Conservation (phyloP, 495 filamentous ascomycete species). For the Immersiella caudata region DNA sequence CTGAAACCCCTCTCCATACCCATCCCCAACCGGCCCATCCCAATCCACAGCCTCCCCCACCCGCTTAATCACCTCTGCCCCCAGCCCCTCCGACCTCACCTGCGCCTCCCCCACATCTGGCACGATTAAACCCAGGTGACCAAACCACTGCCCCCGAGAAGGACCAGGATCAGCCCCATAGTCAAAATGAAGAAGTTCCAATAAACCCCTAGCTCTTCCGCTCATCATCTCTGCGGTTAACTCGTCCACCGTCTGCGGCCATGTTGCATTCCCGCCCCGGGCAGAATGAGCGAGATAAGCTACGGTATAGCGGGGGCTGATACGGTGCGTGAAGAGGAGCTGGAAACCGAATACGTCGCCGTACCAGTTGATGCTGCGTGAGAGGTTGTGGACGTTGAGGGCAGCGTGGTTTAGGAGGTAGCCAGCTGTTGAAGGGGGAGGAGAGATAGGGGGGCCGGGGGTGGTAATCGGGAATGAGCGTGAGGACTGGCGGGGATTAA, state of each 20-base stretch:
- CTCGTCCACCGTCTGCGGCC: not conserved
- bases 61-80: not conserved
- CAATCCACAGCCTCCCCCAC: not conserved
- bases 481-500: not conserved
- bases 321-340: conserved; percentile 7
- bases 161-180: too few relatives aligned
- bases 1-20: not conserved
- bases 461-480: conserved; percentile 3
- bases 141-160: not conserved
- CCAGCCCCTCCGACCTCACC: not conserved
- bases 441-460: not conserved
- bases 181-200: not conserved
- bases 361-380: conserved; percentile 1
- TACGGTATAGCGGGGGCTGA: conserved; percentile 2
- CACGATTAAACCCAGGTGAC: conserved; percentile 1
- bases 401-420: conserved; percentile 8
- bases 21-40: not conserved
- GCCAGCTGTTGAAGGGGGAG: conserved; percentile 1
- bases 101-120: not conserved
- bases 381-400: conserved; percentile 12
- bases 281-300: conserved; percentile 1
- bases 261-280: not conserved
- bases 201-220: not conserved
- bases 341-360: conserved; percentile 8
- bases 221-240: not conserved